Base-by-base conservation (phyloP, 352 stramenopile species). In the Plasmopara viticola region DNA sequence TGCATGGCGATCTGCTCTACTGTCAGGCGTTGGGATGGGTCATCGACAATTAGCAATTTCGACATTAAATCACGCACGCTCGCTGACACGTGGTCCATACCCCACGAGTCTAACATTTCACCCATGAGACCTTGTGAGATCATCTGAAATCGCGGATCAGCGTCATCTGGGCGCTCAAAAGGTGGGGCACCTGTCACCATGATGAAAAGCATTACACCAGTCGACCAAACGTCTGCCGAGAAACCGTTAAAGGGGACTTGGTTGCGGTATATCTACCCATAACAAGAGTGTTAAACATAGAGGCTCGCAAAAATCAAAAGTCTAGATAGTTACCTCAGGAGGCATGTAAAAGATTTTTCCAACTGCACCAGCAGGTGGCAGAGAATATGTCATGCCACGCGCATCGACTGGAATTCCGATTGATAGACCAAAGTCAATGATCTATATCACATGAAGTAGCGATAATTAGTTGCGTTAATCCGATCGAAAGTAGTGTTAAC, bases 191-290 rank as follows among this genome's bases (percentile, higher is more conserved):
- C 90, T 1, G 90, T 95, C 35, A 97, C 68, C 83, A 98, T 96
- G 67, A 97, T 97, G 73, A 97, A 98, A 30, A 97, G 63, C 69
- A 97, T 95, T 44, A 97, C 86, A 44, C 92, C 92, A 1, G 87
- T 91, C 15, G 87, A 97, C 92, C 92, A 98, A 58, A 97, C 87
- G 72, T 98, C 92, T 10, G 87, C 91, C 29, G 86, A 87, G 44
- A 94, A 93, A 10, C 84, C 85, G 57, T 97, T 95, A 64, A 96
- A 96, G 13, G 80, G 78, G 39, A 95, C 83, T 60, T 93, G 82
- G 66, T 93, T 93, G 38, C 82, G 82, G 47, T 93, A 93, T 51
- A 93, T 93, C 82, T 93, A 57, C 10, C 4, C 15, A 15, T 25
- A n/a, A 14, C 31, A 43, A 43, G 18, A 35, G 20, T 25, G 20